Evolutionary conservation across 1,139 yeast species (phyloP).

Genomic region (Suhomyces guaymorum): DNA sequence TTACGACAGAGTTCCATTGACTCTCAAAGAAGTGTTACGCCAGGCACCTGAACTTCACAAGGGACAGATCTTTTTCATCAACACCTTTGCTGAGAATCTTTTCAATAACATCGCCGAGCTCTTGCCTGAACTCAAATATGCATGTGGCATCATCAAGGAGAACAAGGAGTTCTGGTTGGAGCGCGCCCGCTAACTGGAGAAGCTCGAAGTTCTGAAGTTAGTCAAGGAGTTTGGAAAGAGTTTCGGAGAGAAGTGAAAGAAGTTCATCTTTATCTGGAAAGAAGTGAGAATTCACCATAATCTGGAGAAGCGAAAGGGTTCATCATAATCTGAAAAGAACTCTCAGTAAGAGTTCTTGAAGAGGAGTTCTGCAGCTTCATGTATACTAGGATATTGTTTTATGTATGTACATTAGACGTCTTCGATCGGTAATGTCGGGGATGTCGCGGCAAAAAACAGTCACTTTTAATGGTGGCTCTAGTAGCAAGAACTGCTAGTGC

Average conservation of each 20-base stretch:
- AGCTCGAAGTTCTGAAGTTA: no score
- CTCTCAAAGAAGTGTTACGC: constrained; percentile 40
- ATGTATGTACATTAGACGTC: constrained; percentile 8
- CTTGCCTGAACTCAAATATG: constrained; percentile 57
- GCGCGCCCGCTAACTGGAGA: neutral
- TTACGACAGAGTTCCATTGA: constrained; percentile 33
- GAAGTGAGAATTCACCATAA: no score
- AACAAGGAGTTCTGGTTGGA: constrained; percentile 48
- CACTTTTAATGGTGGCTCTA: constrained; percentile 6
- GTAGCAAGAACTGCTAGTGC: no score
- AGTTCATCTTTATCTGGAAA: no score
- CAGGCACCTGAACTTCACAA: constrained; percentile 55
- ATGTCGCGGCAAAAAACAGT: constrained; percentile 8
- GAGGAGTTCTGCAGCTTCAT: no score
- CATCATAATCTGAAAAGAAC: no score
- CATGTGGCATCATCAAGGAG: constrained; percentile 47
- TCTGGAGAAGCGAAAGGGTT: no score
- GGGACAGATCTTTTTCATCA: constrained; percentile 85
- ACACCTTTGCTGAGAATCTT: constrained; percentile 75
- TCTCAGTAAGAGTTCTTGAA: no score
- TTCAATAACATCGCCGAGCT: constrained; percentile 62
- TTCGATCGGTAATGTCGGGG: neutral
- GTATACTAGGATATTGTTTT: no score
- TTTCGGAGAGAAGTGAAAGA: no score
- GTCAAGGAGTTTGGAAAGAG: constrained; percentile 6